These are phyloP conservation scores for Teunomyces gatunensis DNA, from an alignment of 805 yeast genomes.

Conservation along the genomic window DNA sequence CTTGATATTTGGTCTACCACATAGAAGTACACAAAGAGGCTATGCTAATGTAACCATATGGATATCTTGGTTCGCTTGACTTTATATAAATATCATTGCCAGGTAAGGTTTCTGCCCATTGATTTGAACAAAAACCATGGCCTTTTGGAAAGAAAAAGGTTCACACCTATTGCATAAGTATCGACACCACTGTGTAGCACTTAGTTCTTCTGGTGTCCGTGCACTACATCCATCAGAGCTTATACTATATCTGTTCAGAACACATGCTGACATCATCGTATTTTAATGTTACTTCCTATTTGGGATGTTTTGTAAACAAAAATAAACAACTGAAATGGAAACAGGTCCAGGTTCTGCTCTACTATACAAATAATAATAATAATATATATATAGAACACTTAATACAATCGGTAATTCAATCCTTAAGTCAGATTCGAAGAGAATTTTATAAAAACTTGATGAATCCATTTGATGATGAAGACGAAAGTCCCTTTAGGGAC, in stretches of 20 bases:
- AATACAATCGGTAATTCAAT: background rate
- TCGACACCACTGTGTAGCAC: background rate
- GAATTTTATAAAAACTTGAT: background rate
- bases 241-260: background rate
- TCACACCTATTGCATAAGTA: background rate
- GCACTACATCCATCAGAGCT: background rate
- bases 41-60: background rate
- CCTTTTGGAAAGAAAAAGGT: background rate
- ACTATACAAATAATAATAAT: background rate
- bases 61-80: too few relatives aligned
- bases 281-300: background rate
- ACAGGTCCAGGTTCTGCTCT: background rate
- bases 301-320: slow-evolving; percentile 9
- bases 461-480: slow-evolving; percentile 1
- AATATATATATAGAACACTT: background rate
- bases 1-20: background rate
- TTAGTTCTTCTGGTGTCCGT: background rate
- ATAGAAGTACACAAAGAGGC: background rate
- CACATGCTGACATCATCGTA: slow-evolving; percentile 1
- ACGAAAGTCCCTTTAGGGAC: slow-evolving; percentile 29
- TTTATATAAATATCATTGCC: too few relatives aligned
- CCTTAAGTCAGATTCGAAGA: background rate
- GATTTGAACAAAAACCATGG: background rate
- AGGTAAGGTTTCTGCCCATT: background rate
- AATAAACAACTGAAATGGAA: slow-evolving; percentile 1